phyloP scores from a whole-genome alignment of 768 basidiomycete species.

The Pleurotus salmoneostramineus region DNA sequence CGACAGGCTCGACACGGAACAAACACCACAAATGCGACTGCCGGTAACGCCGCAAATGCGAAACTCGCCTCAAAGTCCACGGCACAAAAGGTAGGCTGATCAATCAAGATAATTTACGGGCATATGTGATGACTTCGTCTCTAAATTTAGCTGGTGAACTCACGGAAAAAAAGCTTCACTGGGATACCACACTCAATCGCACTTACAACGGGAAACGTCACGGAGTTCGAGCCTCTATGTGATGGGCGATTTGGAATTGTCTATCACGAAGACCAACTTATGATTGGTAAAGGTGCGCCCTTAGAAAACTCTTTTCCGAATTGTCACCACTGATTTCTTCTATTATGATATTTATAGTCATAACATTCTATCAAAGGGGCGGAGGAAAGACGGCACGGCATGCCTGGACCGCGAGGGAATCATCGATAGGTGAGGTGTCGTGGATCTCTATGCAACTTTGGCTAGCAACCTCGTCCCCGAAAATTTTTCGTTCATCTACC shows the following conservation, averaged over 20 bases:
- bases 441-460: not conserved
- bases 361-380: not conserved
- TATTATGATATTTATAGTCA: not conserved
- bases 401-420: not conserved
- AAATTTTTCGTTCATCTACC: not conserved
- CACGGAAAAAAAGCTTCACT: not conserved
- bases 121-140: not conserved
- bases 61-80: not conserved
- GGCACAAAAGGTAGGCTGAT: not conserved
- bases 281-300: not conserved
- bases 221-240: not conserved
- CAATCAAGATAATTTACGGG: not conserved
- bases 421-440: not conserved
- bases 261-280: not conserved
- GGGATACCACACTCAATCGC: not conserved
- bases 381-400: not conserved
- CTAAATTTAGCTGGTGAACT: not conserved
- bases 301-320: not conserved
- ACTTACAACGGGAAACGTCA: not conserved
- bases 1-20: not conserved
- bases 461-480: not conserved
- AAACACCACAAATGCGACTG: not conserved
- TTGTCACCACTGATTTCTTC: not conserved
- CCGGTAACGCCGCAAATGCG: not conserved
- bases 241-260: not conserved